Evolutionary conservation across 768 basidiomycete species (phyloP), one percentile per base, ranked within the genome.

Genomic region (Amanita inopinata): DNA sequence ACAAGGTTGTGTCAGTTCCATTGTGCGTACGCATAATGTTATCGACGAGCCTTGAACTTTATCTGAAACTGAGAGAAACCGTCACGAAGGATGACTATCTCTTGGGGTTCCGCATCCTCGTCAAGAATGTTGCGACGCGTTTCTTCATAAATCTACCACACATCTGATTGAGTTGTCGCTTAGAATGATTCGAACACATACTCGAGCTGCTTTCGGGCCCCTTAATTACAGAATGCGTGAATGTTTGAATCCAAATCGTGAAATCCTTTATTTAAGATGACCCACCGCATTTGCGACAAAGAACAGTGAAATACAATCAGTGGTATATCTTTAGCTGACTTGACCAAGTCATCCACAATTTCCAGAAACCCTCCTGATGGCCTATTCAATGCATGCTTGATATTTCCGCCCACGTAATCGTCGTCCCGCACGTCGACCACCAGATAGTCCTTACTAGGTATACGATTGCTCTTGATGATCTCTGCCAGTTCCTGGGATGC

Each of bases 381-480:
- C 24, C 68, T 54, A 53, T 84, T 76, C 45, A 73, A 53, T 31
- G 74, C 69, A 47, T 73, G 70, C 50, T 71, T 76, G 57, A 91
- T 86, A 56, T 90, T 82, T 27, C 88, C 88, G 50, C 88, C 88
- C 8, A 56, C 64, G 59, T 70, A 84, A 50, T 91, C 88, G 43
- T 80, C 74, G 57, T 88, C 87, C n/a, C 88, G 79, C 23, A 91
- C 88, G 57, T 91, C 88, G 30, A 91, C 73, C 33, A 91, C 70
- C 22, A 81, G 58, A 55, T 79, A 90, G 55, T 89, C 84, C 56
- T 76, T 74, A 52, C 65, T 61, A 5, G 74, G 62, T 23, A 64
- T 61, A 52, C 78, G 78, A 43, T 69, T 71, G 54, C 73, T 76
- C 60, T 80, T 87, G 50, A 89, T 78, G 46, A 86, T 58, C 22